Evolutionary conservation across 768 basidiomycete genomes (phyloP).

Genomic region (Mycena pura): DNA sequence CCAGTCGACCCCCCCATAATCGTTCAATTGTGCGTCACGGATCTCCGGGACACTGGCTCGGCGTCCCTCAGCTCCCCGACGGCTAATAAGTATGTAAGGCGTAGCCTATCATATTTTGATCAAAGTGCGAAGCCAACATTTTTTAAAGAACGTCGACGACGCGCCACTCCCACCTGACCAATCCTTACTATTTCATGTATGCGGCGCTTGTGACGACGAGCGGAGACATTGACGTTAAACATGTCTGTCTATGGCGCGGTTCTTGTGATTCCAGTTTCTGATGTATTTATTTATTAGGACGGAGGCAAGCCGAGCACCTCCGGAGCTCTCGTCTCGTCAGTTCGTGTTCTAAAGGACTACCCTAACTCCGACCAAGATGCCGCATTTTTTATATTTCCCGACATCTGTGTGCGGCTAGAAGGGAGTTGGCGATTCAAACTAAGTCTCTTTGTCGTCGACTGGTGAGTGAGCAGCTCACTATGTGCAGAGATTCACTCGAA

Average conservation of each 20-base stretch:
- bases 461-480: neutral
- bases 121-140: neutral
- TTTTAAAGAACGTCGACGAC: neutral
- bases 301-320: constrained; percentile 23
- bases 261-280: neutral
- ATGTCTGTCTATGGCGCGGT: constrained; percentile 7
- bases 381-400: constrained; percentile 27
- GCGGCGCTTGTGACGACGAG: constrained; percentile 18
- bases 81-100: neutral
- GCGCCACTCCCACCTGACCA: constrained; percentile 13
- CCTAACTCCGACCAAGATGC: constrained; percentile 23
- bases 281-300: constrained; percentile 8
- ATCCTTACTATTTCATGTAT: constrained; percentile 29
- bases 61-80: constrained; percentile 2
- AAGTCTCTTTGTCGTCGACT: constrained; percentile 19
- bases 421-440: constrained; percentile 28
- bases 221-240: constrained; percentile 20
- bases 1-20: constrained; percentile 28
- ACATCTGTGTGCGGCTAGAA: constrained; percentile 26
- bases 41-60: constrained; percentile 15
- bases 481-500: neutral
- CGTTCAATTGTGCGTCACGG: constrained; percentile 21
- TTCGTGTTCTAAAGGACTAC: constrained; percentile 26
- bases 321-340: constrained; percentile 23
- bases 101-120: neutral